Percentiles rank a stretch among this genome's conserved stretches.
These are phyloP conservation scores for Ogataea nakhonphanomensis DNA, from an alignment of 805 yeast genomes.

Conservation along the genomic window DNA sequence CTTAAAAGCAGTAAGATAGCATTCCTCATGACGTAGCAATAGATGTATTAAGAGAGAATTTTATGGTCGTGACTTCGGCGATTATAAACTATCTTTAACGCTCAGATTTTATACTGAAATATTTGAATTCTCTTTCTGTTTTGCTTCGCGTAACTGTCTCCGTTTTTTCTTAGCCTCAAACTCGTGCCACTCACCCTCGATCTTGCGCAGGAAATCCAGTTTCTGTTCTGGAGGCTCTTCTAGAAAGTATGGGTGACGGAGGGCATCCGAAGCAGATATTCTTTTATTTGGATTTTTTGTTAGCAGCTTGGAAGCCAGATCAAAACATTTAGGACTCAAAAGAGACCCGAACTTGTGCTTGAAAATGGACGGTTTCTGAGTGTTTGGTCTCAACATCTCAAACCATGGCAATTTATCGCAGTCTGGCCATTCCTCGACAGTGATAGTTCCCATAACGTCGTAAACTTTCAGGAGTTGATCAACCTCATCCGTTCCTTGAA, in stretches of 20 bases:
- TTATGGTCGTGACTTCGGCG: not conserved
- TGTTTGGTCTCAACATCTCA: conserved; percentile 70
- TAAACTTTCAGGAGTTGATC: conserved; percentile 77
- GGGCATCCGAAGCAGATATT: conserved; percentile 65
- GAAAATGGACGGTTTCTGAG: conserved; percentile 37
- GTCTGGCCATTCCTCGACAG: conserved; percentile 68
- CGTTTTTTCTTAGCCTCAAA: conserved; percentile 86
- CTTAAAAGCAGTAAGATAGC: not conserved
- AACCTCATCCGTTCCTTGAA: conserved; percentile 87
- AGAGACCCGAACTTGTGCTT: conserved; percentile 37
- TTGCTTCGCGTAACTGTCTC: conserved; percentile 34
- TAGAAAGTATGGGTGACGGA: conserved; percentile 65
- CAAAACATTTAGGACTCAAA: conserved; percentile 52
- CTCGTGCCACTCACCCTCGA: conserved; percentile 93
- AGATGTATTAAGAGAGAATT: not conserved
- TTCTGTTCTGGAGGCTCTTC: conserved; percentile 67
- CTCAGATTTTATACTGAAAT: conserved; percentile 1
- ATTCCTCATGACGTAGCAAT: not conserved
- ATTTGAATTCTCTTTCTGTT: conserved; percentile 16
- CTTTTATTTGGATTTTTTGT: conserved; percentile 67
- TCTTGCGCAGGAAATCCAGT: conserved; percentile 49
- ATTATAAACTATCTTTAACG: conserved; percentile 2
- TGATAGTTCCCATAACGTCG: conserved; percentile 85
- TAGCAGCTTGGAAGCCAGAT: conserved; percentile 62
- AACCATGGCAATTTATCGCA: conserved; percentile 88